phyloP scores from a whole-genome alignment of 192 early-diverging fungal species.

The Umbelopsis sp. region DNA sequence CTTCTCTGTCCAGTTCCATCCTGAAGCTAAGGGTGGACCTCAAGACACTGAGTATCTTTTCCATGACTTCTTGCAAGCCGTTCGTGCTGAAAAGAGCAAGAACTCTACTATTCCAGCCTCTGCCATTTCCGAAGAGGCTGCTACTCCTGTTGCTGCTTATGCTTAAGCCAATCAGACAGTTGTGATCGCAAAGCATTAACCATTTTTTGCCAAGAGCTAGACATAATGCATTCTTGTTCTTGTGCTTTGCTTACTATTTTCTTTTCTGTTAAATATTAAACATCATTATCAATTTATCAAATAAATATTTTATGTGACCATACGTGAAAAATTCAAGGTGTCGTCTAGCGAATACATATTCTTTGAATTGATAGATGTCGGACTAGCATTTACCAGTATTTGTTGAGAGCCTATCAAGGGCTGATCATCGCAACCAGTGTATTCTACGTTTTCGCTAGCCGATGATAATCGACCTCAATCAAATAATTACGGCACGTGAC shows the following conservation, averaged over 20 bases:
- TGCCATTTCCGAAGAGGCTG: neutral
- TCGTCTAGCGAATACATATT: no score
- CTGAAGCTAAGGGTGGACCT: slow-evolving; percentile 93
- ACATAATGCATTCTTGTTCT: neutral
- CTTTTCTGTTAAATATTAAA: slow-evolving; percentile 6
- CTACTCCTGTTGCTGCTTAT: slow-evolving; percentile 14
- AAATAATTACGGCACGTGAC: no score
- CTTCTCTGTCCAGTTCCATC: slow-evolving; percentile 93
- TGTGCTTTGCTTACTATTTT: neutral
- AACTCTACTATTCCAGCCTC: slow-evolving; percentile 7
- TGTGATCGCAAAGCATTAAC: neutral
- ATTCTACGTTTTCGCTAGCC: no score
- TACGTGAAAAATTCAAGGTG: no score
- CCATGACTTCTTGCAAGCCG: slow-evolving; percentile 73
- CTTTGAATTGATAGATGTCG: no score
- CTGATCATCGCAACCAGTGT: no score
- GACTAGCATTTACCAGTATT: no score
- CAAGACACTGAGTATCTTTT: slow-evolving; percentile 92
- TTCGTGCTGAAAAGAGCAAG: slow-evolving; percentile 62
- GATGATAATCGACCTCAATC: no score
- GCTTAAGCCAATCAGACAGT: neutral
- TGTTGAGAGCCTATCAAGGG: no score
- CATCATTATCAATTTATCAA: neutral
- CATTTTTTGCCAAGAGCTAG: neutral
- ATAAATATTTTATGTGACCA: neutral